phyloP scores from a whole-genome alignment of 345 rosid genomes.

The Clarkia xantiana region DNA sequence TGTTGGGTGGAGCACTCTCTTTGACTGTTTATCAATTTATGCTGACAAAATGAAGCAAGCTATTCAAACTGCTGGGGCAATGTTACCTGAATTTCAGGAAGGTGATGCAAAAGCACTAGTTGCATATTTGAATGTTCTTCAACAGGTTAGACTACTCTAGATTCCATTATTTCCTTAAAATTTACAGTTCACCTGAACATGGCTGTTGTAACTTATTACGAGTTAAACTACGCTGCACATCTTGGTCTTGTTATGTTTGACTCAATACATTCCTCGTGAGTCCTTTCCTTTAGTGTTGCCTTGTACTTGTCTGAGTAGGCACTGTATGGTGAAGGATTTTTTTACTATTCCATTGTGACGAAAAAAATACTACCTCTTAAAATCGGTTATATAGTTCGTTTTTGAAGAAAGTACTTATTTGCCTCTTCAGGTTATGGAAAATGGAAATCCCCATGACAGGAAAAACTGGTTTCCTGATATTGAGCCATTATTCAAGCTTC shows the following conservation, averaged over 20 bases:
- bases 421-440: slow-evolving; percentile 51
- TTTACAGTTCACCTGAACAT: too few species aligned
- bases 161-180: not conserved
- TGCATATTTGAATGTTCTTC: slow-evolving; percentile 90
- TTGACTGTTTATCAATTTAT: slow-evolving; percentile 72
- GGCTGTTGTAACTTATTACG: too few species aligned
- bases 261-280: not conserved
- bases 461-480: slow-evolving; percentile 86
- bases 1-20: slow-evolving; percentile 87
- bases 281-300: not conserved
- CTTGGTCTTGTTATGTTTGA: not conserved
- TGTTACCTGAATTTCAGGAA: slow-evolving; percentile 82
- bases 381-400: not conserved
- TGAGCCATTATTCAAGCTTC: slow-evolving; percentile 93
- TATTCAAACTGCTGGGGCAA: slow-evolving; percentile 69
- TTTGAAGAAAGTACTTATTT: not conserved
- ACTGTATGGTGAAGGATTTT: too few species aligned
- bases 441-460: slow-evolving; percentile 69
- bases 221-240: too few species aligned
- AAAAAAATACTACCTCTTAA: not conserved
- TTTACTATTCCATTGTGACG: not conserved
- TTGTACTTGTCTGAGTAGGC: too few species aligned
- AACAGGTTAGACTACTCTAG: slow-evolving; percentile 44
- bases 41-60: slow-evolving; percentile 88
- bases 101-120: slow-evolving; percentile 96